These are phyloP conservation scores for Thozetella sp. DNA, from an alignment of 495 filamentous ascomycete species.

Conservation along the genomic window DNA sequence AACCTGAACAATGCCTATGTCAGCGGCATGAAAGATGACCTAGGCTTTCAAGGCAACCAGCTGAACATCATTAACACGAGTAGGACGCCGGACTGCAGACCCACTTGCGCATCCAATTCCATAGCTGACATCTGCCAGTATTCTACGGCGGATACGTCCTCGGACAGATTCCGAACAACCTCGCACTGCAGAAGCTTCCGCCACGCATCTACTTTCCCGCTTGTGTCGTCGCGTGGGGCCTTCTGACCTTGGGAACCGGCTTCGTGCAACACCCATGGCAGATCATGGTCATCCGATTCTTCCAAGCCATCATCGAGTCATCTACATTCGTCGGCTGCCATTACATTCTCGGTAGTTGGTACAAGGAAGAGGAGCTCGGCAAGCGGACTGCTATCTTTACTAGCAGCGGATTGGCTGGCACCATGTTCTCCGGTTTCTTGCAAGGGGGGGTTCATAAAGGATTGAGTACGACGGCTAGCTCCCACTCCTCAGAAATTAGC, in stretches of 20 bases:
- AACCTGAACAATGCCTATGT: slow-evolving; percentile 25
- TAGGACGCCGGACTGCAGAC: neutral
- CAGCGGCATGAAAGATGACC: slow-evolving; percentile 53
- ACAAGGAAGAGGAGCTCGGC: slow-evolving; percentile 49
- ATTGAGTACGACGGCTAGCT: neutral
- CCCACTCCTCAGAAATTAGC: too few relatives aligned
- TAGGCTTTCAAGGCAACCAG: slow-evolving; percentile 44
- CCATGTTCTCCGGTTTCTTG: slow-evolving; percentile 39
- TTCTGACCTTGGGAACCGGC: slow-evolving; percentile 21
- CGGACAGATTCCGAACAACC: neutral
- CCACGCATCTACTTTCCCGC: neutral
- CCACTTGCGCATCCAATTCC: neutral
- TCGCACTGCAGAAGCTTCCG: neutral
- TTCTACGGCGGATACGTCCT: neutral
- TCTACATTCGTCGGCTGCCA: slow-evolving; percentile 53
- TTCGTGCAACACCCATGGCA: slow-evolving; percentile 35
- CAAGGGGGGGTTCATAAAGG: slow-evolving; percentile 43
- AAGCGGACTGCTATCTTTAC: slow-evolving; percentile 47
- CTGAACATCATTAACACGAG: slow-evolving; percentile 22
- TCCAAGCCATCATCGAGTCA: slow-evolving; percentile 49
- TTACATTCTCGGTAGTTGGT: slow-evolving; percentile 58
- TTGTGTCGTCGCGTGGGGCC: neutral
- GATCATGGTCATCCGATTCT: slow-evolving; percentile 58
- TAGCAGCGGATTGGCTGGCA: slow-evolving; percentile 32
- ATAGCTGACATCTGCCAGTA: neutral